phyloP scores from a whole-genome alignment of 768 basidiomycete species.

The Auriscalpium vulgare region DNA sequence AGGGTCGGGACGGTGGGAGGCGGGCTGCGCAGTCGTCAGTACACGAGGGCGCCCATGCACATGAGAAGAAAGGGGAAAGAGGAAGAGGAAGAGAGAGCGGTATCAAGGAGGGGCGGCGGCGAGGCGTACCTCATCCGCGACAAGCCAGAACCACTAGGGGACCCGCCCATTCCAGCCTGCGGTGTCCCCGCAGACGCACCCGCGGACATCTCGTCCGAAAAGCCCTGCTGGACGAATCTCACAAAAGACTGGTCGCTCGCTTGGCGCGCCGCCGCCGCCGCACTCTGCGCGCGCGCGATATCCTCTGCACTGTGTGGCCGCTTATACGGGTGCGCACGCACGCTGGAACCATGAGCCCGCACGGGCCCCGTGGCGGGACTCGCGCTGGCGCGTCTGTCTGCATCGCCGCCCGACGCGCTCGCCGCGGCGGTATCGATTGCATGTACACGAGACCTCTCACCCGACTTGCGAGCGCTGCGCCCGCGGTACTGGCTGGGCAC shows the following conservation, averaged over 20 bases:
- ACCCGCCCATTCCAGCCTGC: background rate
- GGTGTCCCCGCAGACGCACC: background rate
- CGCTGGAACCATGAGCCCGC: conserved; percentile 6
- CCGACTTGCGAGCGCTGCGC: conserved; percentile 3
- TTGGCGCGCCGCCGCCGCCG: background rate
- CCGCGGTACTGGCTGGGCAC: conserved; percentile 13
- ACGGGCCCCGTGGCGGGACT: background rate
- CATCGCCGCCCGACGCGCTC: conserved; percentile 2
- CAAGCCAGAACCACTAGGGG: conserved; percentile 3
- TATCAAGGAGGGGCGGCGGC: background rate
- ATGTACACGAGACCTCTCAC: conserved; percentile 10
- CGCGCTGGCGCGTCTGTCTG: conserved; percentile 8
- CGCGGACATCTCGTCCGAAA: background rate
- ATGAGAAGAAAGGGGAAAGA: background rate
- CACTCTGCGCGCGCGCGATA: background rate
- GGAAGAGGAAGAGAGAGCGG: background rate
- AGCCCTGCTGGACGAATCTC: background rate
- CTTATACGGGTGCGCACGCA: conserved; percentile 14
- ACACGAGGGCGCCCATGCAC: background rate
- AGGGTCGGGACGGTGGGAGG: conserved; percentile 4
- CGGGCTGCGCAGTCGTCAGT: conserved; percentile 7
- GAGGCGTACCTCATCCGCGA: conserved; percentile 14
- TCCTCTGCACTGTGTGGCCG: conserved; percentile 12
- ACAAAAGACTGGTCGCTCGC: conserved; percentile 11
- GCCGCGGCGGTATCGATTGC: conserved; percentile 2